phyloP scores from a whole-genome alignment of 2,329 filamentous ascomycete genomes.

The Neofusicoccum umdonicola region DNA sequence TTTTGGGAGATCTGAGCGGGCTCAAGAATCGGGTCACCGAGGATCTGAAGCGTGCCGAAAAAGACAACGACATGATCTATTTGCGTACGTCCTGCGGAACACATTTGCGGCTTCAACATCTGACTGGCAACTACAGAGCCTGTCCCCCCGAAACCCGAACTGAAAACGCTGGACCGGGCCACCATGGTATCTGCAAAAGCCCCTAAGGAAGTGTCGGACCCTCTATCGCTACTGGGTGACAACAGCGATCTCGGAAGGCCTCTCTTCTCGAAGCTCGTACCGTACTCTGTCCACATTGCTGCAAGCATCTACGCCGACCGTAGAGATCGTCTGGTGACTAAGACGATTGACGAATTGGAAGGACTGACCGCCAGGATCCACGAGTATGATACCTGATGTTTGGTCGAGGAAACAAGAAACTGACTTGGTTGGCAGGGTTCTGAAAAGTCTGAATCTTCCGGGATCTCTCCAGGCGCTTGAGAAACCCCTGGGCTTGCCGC shows the following conservation, averaged over 20 bases:
- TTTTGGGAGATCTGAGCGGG: slow-evolving; percentile 77
- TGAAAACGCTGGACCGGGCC: slow-evolving; percentile 80
- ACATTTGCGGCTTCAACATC: neutral
- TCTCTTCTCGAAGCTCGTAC: slow-evolving; percentile 86
- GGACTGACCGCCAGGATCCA: slow-evolving; percentile 76
- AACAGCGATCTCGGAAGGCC: slow-evolving; percentile 77
- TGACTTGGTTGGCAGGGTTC: slow-evolving; percentile 43
- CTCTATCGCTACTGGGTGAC: slow-evolving; percentile 76
- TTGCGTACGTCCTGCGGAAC: slow-evolving; percentile 55
- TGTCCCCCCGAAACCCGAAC: slow-evolving; percentile 83
- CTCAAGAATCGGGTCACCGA: slow-evolving; percentile 81
- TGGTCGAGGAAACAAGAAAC: neutral
- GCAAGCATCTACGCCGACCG: slow-evolving; percentile 94
- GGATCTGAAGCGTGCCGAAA: slow-evolving; percentile 87
- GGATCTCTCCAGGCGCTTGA: slow-evolving; percentile 92
- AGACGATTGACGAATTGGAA: slow-evolving; percentile 80
- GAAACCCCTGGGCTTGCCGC: slow-evolving; percentile 87
- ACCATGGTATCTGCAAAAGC: slow-evolving; percentile 81
- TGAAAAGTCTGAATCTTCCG: slow-evolving; percentile 82
- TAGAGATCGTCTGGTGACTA: slow-evolving; percentile 84
- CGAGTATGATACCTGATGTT: slow-evolving; percentile 46
- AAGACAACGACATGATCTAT: slow-evolving; percentile 96
- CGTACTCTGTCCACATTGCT: slow-evolving; percentile 92
- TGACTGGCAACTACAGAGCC: slow-evolving; percentile 48
- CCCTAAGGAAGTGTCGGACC: slow-evolving; percentile 78